Base-by-base conservation (phyloP, 2,329 filamentous ascomycete species). In the Dactylellina haptotyla region DNA sequence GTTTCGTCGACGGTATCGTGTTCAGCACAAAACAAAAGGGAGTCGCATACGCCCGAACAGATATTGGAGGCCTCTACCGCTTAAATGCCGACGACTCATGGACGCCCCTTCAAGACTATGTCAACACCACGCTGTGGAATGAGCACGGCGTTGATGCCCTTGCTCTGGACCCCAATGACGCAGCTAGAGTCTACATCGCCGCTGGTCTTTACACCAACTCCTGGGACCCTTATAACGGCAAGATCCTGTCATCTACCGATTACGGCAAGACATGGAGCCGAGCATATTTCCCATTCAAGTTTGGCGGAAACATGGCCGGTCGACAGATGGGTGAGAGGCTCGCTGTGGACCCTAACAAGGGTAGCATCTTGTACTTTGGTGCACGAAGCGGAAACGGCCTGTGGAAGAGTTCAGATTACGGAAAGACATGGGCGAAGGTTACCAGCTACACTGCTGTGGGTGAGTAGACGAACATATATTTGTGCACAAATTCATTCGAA, bases 301-400 rank as follows among this genome's bases (percentile, higher is more conserved):
- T 87, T 46, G 86, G 86, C 2, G 86, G 86, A 0, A 88, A 88
- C 77, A 87, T 87, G 85, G 86, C 86, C 3, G 86, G 86, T 1
- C 83, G 86, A 20, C 86, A 86, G 3, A 85, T 84, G 80, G 86
- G 86, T 9, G 86, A 78, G 77, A 83, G 86, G 12, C 82, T 88
- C 1, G 85, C 85, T 1, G 83, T 88, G 5, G 86, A 88, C 76
- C 86, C 86, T 0, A 83, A 84, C 56, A 85, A 86, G 76, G 83
- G 85, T 30, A 82, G 84, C 25, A 84, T 87, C 67, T 76, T 88
- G 20, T 87, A 86, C 78, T 87, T 87, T 62, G 86, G 86, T 2
- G 85, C 86, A 0, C 82, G 86, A 50, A 87, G 84, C 69, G 86
- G 85, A 2, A 84, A 87, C 32, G 86, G 86, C 1, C 80, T 88